A percentile compares a stretch with the other conserved stretches of the same genome.
These are phyloP conservation scores for Rhizophagus clarus DNA, from an alignment of 192 early-diverging fungal genomes.

Conservation along the genomic window DNA sequence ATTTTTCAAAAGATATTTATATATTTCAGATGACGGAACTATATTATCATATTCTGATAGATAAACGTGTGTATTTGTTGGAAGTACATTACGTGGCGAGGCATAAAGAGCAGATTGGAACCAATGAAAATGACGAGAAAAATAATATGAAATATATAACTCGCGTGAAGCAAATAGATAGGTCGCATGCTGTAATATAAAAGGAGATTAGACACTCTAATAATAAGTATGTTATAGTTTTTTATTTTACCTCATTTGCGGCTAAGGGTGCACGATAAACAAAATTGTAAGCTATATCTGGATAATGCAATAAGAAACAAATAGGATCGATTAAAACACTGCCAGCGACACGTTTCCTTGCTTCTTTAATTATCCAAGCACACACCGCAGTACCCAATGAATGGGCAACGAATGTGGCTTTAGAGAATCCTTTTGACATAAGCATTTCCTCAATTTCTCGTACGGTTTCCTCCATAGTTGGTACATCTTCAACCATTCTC, in stretches of 20 bases:
- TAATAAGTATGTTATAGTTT: slow-evolving; percentile 22
- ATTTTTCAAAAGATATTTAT: slow-evolving; percentile 40
- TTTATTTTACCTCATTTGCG: slow-evolving; percentile 34
- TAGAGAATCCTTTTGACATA: slow-evolving; percentile 44
- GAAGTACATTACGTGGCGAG: slow-evolving; percentile 30
- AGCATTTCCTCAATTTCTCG: slow-evolving; percentile 60
- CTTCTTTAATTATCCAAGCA: slow-evolving; percentile 59
- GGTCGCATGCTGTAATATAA: slow-evolving; percentile 52
- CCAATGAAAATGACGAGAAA: slow-evolving; percentile 59
- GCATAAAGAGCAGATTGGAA: slow-evolving; percentile 45
- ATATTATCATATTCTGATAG: slow-evolving; percentile 51
- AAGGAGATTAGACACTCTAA: not conserved
- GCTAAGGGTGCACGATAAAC: slow-evolving; percentile 45
- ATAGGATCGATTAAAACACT: slow-evolving; percentile 68
- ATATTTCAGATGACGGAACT: slow-evolving; percentile 39
- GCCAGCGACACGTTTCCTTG: slow-evolving; percentile 51
- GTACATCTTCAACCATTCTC: slow-evolving; percentile 59
- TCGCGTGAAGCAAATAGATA: slow-evolving; percentile 61
- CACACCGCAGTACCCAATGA: slow-evolving; percentile 64
- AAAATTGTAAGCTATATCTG: slow-evolving; percentile 65
- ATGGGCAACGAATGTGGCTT: slow-evolving; percentile 70
- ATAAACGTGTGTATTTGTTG: slow-evolving; percentile 40
- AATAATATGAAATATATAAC: slow-evolving; percentile 61
- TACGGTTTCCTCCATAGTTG: slow-evolving; percentile 57
- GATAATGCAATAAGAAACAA: slow-evolving; percentile 64